Evolutionary conservation across 1,139 yeast genomes (phyloP).

Genomic region (Scheffersomyces stambukii): DNA sequence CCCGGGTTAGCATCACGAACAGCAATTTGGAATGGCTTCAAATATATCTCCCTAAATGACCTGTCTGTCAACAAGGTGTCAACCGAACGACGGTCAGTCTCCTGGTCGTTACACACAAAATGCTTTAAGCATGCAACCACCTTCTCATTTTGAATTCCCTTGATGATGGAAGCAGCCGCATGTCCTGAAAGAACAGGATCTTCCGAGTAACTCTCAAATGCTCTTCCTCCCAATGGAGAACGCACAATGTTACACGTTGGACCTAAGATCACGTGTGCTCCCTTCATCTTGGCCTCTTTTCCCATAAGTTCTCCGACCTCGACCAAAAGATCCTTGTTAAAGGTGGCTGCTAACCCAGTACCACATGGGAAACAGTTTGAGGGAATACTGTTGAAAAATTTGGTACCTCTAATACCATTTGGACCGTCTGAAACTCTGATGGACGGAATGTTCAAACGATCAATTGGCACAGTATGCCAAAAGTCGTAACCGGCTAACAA

Average conservation of each 20-base stretch:
- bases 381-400: conserved; percentile 28
- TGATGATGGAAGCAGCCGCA: conserved; percentile 44
- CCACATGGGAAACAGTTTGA: conserved; percentile 36
- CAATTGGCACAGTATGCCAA: conserved; percentile 54
- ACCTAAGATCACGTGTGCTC: conserved; percentile 46
- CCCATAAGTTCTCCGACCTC: conserved; percentile 31
- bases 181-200: conserved; percentile 57
- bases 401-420: conserved; percentile 33
- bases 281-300: conserved; percentile 29
- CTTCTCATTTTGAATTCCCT: conserved; percentile 51
- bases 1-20: conserved; percentile 47
- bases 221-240: conserved; percentile 62
- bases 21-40: conserved; percentile 60
- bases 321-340: conserved; percentile 24
- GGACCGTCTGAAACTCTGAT: conserved; percentile 35
- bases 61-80: conserved; percentile 50
- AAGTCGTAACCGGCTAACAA: conserved; percentile 48
- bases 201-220: conserved; percentile 60
- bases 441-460: conserved; percentile 36
- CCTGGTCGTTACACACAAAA: conserved; percentile 58
- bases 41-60: conserved; percentile 57
- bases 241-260: conserved; percentile 57
- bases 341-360: conserved; percentile 42
- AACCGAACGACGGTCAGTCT: conserved; percentile 48
- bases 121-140: conserved; percentile 59